Conservation (phyloP, 768 basidiomycete genomes). For the Russula brevipes region DNA sequence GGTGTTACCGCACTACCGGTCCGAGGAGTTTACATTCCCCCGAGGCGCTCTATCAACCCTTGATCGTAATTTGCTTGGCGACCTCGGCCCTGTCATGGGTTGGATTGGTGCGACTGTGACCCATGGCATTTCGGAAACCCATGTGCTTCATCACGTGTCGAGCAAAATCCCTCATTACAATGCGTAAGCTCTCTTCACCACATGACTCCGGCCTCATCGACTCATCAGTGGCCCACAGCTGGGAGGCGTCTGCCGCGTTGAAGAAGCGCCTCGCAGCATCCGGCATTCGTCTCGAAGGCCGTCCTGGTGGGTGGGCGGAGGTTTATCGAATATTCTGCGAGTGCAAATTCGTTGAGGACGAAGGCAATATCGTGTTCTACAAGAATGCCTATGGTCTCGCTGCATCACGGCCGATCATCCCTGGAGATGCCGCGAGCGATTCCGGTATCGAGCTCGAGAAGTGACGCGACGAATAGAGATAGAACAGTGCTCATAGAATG, state of each 20-base stretch:
- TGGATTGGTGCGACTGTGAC: conserved; percentile 84
- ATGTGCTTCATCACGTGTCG: conserved; percentile 85
- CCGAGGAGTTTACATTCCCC: conserved; percentile 83
- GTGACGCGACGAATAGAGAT: not conserved
- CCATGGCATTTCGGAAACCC: conserved; percentile 91
- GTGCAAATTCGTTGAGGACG: conserved; percentile 95
- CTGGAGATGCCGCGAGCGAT: conserved; percentile 55
- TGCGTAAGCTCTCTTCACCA: conserved; percentile 42
- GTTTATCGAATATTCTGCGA: conserved; percentile 69
- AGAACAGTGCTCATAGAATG: conserved; percentile 18
- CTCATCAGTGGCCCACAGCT: conserved; percentile 38
- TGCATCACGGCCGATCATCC: conserved; percentile 57
- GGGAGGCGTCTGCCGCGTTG: conserved; percentile 87
- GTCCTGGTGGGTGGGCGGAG: conserved; percentile 73
- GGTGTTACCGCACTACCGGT: conserved; percentile 88
- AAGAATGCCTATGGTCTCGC: conserved; percentile 83
- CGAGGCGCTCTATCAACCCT: conserved; percentile 91
- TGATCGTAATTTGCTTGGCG: conserved; percentile 76
- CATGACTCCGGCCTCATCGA: not conserved
- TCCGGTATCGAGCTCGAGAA: conserved; percentile 59
- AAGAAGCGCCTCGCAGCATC: conserved; percentile 61
- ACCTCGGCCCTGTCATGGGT: conserved; percentile 70
- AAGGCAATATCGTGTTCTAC: conserved; percentile 86
- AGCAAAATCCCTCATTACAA: conserved; percentile 97
- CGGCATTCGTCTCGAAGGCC: conserved; percentile 60